A percentile compares a stretch with the other conserved stretches of the same genome.
Conservation (phyloP, 805 yeast genomes). For the Hyphopichia homilentoma region DNA sequence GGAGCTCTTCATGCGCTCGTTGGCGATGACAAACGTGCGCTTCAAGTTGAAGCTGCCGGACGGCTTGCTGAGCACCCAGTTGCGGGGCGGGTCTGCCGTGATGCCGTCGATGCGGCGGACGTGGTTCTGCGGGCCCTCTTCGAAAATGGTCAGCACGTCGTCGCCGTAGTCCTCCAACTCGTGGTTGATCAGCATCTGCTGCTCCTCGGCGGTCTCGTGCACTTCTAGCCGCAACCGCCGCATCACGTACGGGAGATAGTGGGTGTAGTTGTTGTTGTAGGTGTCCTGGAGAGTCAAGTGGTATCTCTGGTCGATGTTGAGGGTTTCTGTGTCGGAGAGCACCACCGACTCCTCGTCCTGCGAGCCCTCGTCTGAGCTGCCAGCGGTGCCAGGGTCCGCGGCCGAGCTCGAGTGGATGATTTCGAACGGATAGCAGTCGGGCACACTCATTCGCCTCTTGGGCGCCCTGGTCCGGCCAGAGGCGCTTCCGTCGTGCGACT, state of each 20-base stretch:
- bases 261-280: conserved; percentile 33
- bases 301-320: conserved; percentile 17
- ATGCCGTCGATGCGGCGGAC: conserved; percentile 1
- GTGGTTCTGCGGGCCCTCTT: conserved; percentile 9
- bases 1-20: conserved; percentile 27
- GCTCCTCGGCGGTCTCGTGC: background rate
- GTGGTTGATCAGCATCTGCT: background rate
- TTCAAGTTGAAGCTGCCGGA: conserved; percentile 22
- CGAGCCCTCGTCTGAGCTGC: background rate
- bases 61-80: conserved; percentile 16
- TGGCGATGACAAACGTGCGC: conserved; percentile 26
- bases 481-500: background rate
- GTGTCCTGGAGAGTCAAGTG: conserved; percentile 33
- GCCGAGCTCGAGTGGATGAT: conserved; percentile 3
- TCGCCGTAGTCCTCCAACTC: conserved; percentile 7
- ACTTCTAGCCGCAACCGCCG: conserved; percentile 8
- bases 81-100: conserved; percentile 2
- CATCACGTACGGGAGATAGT: conserved; percentile 36
- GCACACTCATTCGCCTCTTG: background rate
- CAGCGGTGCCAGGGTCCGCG: conserved; percentile 1
- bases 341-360: conserved; percentile 14
- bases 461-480: background rate
- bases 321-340: conserved; percentile 37
- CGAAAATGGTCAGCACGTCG: conserved; percentile 18
- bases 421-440: conserved; percentile 3